Percentiles rank a stretch among this genome's conserved stretches.
Conservation (phyloP, 768 basidiomycete species). For the Lactifluus hygrophoroides region DNA sequence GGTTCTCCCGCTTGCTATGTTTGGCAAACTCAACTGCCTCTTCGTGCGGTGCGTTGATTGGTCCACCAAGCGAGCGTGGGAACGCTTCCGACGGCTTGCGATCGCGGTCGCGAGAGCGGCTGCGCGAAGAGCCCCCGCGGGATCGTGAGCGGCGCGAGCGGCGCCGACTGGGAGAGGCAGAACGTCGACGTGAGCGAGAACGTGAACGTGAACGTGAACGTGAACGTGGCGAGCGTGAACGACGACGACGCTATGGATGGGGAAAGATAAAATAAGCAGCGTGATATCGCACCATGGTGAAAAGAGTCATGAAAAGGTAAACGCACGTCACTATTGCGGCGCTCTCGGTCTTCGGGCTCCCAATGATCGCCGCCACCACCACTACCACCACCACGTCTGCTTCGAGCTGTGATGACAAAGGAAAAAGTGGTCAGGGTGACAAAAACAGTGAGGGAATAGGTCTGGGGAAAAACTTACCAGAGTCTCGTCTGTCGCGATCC, state of each 20-base stretch:
- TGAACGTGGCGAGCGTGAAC: constrained; percentile 52
- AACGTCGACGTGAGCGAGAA: constrained; percentile 64
- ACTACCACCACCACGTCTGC: constrained; percentile 32
- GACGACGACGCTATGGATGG: constrained; percentile 14
- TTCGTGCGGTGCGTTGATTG: constrained; percentile 85
- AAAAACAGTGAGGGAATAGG: constrained; percentile 1
- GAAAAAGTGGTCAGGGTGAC: constrained; percentile 1
- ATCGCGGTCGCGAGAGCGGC: constrained; percentile 50
- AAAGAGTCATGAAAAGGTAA: background rate
- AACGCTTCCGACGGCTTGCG: constrained; percentile 58
- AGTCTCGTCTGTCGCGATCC: constrained; percentile 46
- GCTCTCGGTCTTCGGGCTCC: constrained; percentile 67
- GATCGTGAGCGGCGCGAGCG: constrained; percentile 51
- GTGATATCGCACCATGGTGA: background rate
- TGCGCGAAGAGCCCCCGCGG: constrained; percentile 47
- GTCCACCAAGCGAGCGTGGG: constrained; percentile 74
- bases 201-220: constrained; percentile 42
- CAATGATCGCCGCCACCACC: constrained; percentile 60
- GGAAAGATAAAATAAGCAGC: background rate
- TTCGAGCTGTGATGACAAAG: constrained; percentile 34
- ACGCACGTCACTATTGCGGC: constrained; percentile 52
- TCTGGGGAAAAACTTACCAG: constrained; percentile 33
- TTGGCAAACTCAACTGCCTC: constrained; percentile 95
- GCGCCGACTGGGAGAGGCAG: constrained; percentile 48
- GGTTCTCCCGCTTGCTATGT: constrained; percentile 93